Evolutionary conservation across 108 stramenopile species (phyloP), one percentile per base, ranked within the genome.

Genomic region (Nannochloropsis salina): DNA sequence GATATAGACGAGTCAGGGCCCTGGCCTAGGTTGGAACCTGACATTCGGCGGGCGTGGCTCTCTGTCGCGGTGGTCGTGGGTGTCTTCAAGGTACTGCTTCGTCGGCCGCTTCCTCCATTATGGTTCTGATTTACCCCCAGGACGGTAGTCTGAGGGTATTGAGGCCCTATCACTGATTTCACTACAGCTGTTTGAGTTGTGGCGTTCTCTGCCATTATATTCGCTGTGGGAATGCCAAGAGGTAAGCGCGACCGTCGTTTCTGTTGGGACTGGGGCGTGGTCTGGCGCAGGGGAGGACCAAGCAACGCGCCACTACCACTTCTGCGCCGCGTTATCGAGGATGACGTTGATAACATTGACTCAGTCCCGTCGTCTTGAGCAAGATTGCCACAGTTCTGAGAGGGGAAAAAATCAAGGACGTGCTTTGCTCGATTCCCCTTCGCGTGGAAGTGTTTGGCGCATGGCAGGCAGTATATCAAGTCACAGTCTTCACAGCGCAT

Each of bases 261-360:
- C n/a, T 74, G 61, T 74, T 74, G 61, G 61, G 61, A 74, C 6
- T 74, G 61, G 15, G 61, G 61, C 20, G 61, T 74, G 61, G 61
- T 74, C 61, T 74, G 61, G 15, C 61, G 61, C n/a, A 74, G 61
- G 61, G 61, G 61, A 74, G 61, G 61, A 74, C 61, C 61, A 15
- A 74, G 61, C 61, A 74, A 74, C 20, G 20, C 61, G 61, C 61
- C 61, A n/a, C n/a, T 74, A 2, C 61, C n/a, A 8, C 61, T 74
- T 15, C 20, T 74, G 61, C 61, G 61, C n/a, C 61, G 61, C 15
- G 61, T n/a, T 8, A n/a, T 1, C 61, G n/a, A 74, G 61, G 61
- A 74, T n/a, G 61, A 15, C 61, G 61, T n/a, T n/a, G 61, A 74
- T 31, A 31, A 31, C 31, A 31, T 31, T 31, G 31, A 31, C 31